These are phyloP conservation scores for Perkinsus olseni DNA, from an alignment of 169 alveolate species.

Conservation along the genomic window DNA sequence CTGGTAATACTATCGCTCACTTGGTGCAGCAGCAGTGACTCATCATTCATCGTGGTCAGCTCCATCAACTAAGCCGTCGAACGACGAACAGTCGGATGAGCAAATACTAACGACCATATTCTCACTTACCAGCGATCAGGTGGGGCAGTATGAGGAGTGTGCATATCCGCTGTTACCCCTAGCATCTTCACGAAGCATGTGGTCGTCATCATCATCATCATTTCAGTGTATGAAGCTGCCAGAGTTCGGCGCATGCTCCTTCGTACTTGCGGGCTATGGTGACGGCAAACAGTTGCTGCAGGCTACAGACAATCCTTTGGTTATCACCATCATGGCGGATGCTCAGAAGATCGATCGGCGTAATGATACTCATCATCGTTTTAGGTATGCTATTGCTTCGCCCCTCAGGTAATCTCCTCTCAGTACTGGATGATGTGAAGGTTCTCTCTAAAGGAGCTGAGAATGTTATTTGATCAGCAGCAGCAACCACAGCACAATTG, in stretches of 20 bases:
- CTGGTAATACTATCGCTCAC: neutral
- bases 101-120: neutral
- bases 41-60: neutral
- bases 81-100: neutral
- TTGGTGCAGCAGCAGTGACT: no score
- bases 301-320: neutral
- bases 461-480: neutral
- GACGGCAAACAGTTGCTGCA: neutral
- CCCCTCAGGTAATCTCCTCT: neutral
- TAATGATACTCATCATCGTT: neutral
- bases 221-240: neutral
- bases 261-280: neutral
- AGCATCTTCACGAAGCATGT: no score
- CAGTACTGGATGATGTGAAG: neutral
- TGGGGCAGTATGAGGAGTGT: no score
- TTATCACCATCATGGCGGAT: neutral
- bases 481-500: neutral
- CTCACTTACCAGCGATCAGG: neutral
- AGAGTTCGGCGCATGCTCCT: neutral
- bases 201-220: neutral
- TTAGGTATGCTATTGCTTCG: neutral
- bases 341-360: neutral
- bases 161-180: no score
- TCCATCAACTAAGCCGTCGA: no score
- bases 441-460: neutral